phyloP scores from a whole-genome alignment of 257 asterid genomes.

The Solanum medicagineum region DNA sequence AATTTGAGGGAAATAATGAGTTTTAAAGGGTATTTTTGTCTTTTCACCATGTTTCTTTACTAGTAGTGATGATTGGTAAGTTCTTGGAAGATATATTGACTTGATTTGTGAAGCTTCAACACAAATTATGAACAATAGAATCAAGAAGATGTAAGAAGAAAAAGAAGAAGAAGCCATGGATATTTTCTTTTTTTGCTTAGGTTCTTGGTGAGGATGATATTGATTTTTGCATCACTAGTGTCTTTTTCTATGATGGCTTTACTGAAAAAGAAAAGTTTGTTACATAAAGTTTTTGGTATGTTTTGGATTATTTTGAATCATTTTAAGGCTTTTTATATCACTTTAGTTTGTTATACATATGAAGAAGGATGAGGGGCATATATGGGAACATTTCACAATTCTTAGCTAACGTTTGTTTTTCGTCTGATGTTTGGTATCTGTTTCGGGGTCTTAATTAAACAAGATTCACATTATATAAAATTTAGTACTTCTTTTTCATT shows the following conservation, averaged over 20 bases:
- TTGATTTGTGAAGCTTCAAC: constrained; percentile 13
- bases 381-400: not conserved
- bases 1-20: constrained; percentile 51
- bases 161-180: constrained; percentile 16
- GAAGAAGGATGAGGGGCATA: not conserved
- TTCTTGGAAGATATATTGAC: constrained; percentile 35
- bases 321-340: not conserved
- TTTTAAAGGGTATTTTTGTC: constrained; percentile 35
- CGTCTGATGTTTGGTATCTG: not conserved
- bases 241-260: not conserved
- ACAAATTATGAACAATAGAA: constrained; percentile 14
- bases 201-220: not conserved
- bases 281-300: not conserved
- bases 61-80: constrained; percentile 25
- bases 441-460: not conserved
- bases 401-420: not conserved
- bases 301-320: not conserved
- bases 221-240: not conserved
- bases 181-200: not conserved
- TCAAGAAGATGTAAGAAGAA: constrained; percentile 14
- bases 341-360: not conserved
- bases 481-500: too few relatives aligned
- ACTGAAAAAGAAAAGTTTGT: not conserved
- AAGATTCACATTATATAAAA: not conserved
- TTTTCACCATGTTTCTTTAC: constrained; percentile 14